Evolutionary conservation across 495 filamentous ascomycete species (phyloP), one percentile per base, ranked within the genome.

Genomic region (Tuber umbilicatum): DNA sequence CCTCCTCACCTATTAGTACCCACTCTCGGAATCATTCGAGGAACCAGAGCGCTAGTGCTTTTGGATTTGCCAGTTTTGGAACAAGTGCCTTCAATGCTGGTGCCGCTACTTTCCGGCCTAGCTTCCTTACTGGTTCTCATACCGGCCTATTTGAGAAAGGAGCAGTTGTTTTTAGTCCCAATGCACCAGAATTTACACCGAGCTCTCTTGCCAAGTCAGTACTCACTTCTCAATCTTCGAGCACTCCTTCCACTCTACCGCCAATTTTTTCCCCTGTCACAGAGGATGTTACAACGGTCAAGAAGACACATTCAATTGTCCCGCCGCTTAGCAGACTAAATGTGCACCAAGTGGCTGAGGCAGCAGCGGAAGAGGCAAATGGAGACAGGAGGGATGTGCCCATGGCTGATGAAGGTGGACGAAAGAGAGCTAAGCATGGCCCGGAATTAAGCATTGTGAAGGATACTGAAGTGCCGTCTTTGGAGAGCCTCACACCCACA

Each of bases 221-320:
- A 81, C 85, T 75, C 80, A 84, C 78, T 71, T 74, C 69, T 75
- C 82, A 77, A 82, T 84, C 78, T 76, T 81, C 74, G 81, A 85
- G 17, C 86, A 86, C 77, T 85, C 87, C 80, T n/a, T 80, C 50
- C 6, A 16, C 31, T 76, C 71, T 73, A 70, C 67, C 50, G 23
- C 85, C 85, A 70, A 94, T 96, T 75, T 97, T 95, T 83, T 87
- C 89, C n/a, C 90, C 90, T 43, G 89, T 93, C 78, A 88, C 92
- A 1, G 89, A 93, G 23, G n/a, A 17, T 35, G 55, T 27, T 14
- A 35, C 27, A 35, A 84, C 88, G 67, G 83, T 87, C 35, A 91
- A 90, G 6, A 97, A 93, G 83, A 92, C 92, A 40, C 87, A 97
- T 74, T 92, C 93, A 2, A 95, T 97, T 71, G 84, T 94, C 21